phyloP scores from a whole-genome alignment of 768 basidiomycete species.

The Gymnopilus dilepis region DNA sequence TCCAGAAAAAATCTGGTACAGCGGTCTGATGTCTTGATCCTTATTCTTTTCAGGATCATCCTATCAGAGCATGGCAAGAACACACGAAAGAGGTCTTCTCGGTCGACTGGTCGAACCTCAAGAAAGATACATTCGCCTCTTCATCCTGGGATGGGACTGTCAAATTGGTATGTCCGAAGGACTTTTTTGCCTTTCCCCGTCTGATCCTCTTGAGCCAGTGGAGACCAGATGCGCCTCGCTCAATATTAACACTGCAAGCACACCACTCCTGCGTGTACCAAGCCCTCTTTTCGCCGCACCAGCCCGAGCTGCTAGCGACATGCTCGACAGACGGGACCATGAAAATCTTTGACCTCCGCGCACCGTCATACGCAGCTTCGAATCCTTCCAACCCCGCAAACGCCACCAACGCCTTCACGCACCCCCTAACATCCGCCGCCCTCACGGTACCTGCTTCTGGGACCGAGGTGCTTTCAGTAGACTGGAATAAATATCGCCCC shows the following conservation, averaged over 20 bases:
- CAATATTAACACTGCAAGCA: constrained; percentile 81
- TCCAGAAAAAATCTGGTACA: no score
- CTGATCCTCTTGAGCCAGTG: constrained; percentile 56
- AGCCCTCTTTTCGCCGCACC: constrained; percentile 72
- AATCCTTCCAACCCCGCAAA: constrained; percentile 44
- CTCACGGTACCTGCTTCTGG: constrained; percentile 80
- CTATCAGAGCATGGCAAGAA: constrained; percentile 93
- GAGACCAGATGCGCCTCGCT: constrained; percentile 82
- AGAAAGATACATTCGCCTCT: constrained; percentile 86
- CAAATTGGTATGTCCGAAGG: constrained; percentile 71
- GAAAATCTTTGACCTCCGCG: constrained; percentile 66
- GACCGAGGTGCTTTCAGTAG: constrained; percentile 79
- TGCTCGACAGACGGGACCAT: constrained; percentile 42
- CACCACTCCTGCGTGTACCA: constrained; percentile 87
- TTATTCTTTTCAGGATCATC: constrained; percentile 70
- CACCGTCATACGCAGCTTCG: constrained; percentile 55
- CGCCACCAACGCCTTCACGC: constrained; percentile 58
- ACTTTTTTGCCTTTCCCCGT: constrained; percentile 1
- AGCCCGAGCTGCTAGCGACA: not conserved
- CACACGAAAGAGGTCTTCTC: constrained; percentile 84
- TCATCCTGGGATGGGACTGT: constrained; percentile 92
- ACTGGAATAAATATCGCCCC: constrained; percentile 94
- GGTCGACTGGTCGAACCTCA: constrained; percentile 94
- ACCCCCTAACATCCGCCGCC: constrained; percentile 70
- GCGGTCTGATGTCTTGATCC: no score